A percentile compares a stretch with the other conserved stretches of the same genome.
phyloP scores from a whole-genome alignment of 768 basidiomycete species.

The Mycena chlorophos region DNA sequence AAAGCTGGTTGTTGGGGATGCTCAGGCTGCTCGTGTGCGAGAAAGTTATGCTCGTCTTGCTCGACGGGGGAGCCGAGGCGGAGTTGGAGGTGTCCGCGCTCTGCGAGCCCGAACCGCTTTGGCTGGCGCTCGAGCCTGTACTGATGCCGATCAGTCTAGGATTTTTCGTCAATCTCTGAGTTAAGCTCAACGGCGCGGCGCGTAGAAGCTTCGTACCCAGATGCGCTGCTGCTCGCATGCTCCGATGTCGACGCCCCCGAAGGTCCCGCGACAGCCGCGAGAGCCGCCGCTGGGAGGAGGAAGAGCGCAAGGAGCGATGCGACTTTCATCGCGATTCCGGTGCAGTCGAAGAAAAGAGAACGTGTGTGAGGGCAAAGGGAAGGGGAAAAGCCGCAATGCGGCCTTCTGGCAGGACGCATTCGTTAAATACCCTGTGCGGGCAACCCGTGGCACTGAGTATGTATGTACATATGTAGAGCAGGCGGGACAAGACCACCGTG shows the following conservation, averaged over 20 bases:
- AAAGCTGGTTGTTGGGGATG: neutral
- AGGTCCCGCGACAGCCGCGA: neutral
- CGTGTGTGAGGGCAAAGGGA: no score
- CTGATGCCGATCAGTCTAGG: neutral
- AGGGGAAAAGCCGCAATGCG: no score
- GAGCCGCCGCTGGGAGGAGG: neutral
- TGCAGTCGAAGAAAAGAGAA: no score
- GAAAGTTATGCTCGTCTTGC: neutral
- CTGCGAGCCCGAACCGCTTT: neutral
- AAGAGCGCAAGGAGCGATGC: neutral
- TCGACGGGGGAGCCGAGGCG: neutral
- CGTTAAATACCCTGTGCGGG: no score
- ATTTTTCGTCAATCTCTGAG: neutral
- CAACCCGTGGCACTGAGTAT: no score
- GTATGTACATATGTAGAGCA: no score
- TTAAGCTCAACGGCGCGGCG: no score
- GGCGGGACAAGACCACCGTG: no score
- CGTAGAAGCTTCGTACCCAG: neutral
- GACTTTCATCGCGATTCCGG: conserved; percentile 1
- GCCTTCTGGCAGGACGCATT: no score
- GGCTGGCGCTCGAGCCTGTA: neutral
- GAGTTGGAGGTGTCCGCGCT: neutral
- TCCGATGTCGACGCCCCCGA: neutral
- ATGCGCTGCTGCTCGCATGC: neutral
- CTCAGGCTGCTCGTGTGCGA: neutral